Evolutionary conservation across 441 rosid species (phyloP), one percentile per base, ranked within the genome.

Genomic region (Jatropha podagrica): DNA sequence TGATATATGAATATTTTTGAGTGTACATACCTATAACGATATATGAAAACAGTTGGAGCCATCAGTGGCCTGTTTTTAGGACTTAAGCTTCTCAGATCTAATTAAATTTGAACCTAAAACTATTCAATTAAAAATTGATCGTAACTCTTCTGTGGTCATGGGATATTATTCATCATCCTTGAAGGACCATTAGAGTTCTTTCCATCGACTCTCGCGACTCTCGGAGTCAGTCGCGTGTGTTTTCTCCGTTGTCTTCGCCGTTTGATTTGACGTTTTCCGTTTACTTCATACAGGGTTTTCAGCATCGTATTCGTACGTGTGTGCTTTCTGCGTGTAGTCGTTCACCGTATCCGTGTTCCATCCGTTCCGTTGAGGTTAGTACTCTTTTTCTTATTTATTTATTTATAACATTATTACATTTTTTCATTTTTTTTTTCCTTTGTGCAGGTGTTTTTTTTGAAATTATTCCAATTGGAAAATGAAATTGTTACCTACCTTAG

Each of bases 1-100:
- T 38, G 71, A 65, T 65, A 69, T 66, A 44, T 64, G 64, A 23
- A 60, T 63, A 72, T 44, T 65, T 38, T 75, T 56, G 32, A 56
- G 74, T 78, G 71, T 76, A 78, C 64, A 83, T 37, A 66, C 58
- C 20, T 42, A 65, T 41, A 41, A 52, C n/a, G 8, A 51, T 51
- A 58, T 67, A 73, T 27, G 64, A 72, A 58, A 60, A 41, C 61
- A 68, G 40, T 74, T 80, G 71, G 74, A 40, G 83, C 76, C 75
- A 65, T 40, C 17, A 60, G 64, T 78, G 76, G 77, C 77, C 13
- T 60, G 69, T 76, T 78, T 78, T 67, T 56, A 70, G 76, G 79
- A 65, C 46, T 54, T 10, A 7, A 69, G 49, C 62, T 40, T 70
- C 2, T 12, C 13, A 58, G 14, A 41, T 23, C 9, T 18, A 23